Base-by-base conservation (phyloP, 75 land plant species). In the Cryptomeria japonica region DNA sequence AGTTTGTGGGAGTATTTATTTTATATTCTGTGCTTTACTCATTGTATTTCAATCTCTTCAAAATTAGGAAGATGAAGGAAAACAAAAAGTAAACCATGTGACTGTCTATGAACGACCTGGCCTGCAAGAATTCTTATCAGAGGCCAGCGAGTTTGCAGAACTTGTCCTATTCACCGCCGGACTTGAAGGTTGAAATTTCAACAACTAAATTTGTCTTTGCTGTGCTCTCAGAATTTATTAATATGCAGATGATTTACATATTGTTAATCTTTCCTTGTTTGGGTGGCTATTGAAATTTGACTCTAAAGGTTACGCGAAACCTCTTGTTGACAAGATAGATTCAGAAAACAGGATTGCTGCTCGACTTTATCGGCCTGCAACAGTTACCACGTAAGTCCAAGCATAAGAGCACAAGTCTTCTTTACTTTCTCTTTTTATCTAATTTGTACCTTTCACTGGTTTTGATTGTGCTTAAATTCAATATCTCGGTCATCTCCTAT, bases 31-130 rank as follows among this genome's bases (percentile, higher is more conserved):
- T 32, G 18, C 16, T 87, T 44, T 86, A 18, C 41, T 87, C 41
- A 25, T 39, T 87, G 53, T 58, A 42, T n/a, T 68, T 61, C 14
- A 77, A 38, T 77, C 68, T 85, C 58, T 72, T 46, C 47, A 7
- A 86, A 55, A 79, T 32, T 83, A 96, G 97, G 97, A 96, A 47
- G 88, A 6, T 90, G 96, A 95, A 88, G 96, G 96, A 47, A 95
- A 92, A 61, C 92, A 90, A 38, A 94, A 90, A 90, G 85, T 95
- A 88, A 96, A 91, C 75, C 93, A 95, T 86, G 96, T 96, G 25
- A 96, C 96, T 13, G 98, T 96, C 38, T 96, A 94, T 94, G 98
- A 96, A 82, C 96, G 98, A n/a, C 97, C 97, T 64, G 95, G 95
- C 28, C 85, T 96, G 88, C 91, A 88, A 15, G 93, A 95, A 34